phyloP scores from a whole-genome alignment of 805 yeast genomes.

The Wickerhamomyces bovis region DNA sequence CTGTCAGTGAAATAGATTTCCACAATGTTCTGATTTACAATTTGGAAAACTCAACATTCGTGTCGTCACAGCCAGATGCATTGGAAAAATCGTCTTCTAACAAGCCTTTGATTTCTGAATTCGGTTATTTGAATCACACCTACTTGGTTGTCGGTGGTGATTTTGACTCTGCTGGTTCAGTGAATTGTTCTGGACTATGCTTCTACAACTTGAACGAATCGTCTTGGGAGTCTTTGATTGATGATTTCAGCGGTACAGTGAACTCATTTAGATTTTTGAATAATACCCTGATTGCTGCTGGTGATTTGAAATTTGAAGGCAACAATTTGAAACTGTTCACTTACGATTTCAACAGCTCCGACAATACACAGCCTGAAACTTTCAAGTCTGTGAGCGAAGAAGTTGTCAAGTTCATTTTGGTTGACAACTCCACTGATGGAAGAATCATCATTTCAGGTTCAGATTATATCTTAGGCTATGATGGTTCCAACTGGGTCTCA shows the following conservation, averaged over 20 bases:
- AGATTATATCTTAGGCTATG: constrained; percentile 29
- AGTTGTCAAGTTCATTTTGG: constrained; percentile 39
- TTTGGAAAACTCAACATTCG: constrained; percentile 28
- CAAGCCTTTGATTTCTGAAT: constrained; percentile 33
- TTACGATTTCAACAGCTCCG: constrained; percentile 44
- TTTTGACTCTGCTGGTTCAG: constrained; percentile 52
- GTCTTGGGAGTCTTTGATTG: constrained; percentile 44
- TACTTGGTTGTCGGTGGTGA: constrained; percentile 67
- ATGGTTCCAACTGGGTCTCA: constrained; percentile 43
- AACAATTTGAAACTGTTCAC: constrained; percentile 38
- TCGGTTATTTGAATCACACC: constrained; percentile 27
- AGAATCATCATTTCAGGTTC: constrained; percentile 38
- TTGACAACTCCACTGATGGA: constrained; percentile 38
- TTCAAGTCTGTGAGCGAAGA: constrained; percentile 14
- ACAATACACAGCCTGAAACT: constrained; percentile 21
- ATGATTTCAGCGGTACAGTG: constrained; percentile 44
- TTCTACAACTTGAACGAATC: constrained; percentile 48
- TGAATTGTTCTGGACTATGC: constrained; percentile 60
- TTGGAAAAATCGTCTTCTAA: constrained; percentile 19
- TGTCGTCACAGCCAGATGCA: constrained; percentile 9
- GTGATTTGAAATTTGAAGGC: constrained; percentile 44
- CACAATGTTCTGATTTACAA: constrained; percentile 50
- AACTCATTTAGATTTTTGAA: constrained; percentile 45
- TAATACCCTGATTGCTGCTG: constrained; percentile 39
- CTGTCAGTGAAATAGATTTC: constrained; percentile 20